Base-by-base conservation (phyloP, 768 basidiomycete genomes). In the Cytidiella melzeri region DNA sequence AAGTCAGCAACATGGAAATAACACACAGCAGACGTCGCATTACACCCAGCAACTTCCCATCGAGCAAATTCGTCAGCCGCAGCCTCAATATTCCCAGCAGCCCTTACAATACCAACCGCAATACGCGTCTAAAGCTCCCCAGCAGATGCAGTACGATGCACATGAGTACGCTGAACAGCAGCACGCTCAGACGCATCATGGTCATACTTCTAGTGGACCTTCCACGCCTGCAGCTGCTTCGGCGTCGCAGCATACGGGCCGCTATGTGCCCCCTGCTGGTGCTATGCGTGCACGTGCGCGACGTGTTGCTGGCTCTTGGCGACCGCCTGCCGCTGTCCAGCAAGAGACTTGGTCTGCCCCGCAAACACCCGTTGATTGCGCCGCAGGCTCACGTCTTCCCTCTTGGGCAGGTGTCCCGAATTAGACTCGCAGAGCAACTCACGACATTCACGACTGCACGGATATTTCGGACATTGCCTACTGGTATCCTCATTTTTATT, bases 291-390 rank as follows among this genome's bases (percentile, higher is more conserved):
- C 39, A 13, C 34, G 43, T 21, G 19, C 38, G 3, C 51, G 51
- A 3, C 46, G 51, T 36, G 51, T 48, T 18, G 51, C 40, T 3
- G 51, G 41, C 24, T 24, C 46, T 4, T 53, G 51, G 51, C 34
- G 26, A 20, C 44, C 44, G 18, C 44, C 50, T 21, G 21, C 20
- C 23, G 40, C 48, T 41, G 15, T 41, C 11, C 3, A 34, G 18
- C 40, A 38, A n/a, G 42, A 28, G 15, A 6, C 28, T 13, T 43
- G 49, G 49, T 34, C 41, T 30, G 12, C 20, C 10, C 20, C 28
- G 10, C 23, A 41, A 18, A 43, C 41, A 39, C 40, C 40, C 19
- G 25, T 20, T 19, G n/a, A 46, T 13, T 24, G 36, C 28, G n/a
- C 12, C 45, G 7, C 45, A 20, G 10, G 19, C 28, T 46, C 45